phyloP scores from a whole-genome alignment of 805 yeast genomes.

The Yamadazyma laniorum region DNA sequence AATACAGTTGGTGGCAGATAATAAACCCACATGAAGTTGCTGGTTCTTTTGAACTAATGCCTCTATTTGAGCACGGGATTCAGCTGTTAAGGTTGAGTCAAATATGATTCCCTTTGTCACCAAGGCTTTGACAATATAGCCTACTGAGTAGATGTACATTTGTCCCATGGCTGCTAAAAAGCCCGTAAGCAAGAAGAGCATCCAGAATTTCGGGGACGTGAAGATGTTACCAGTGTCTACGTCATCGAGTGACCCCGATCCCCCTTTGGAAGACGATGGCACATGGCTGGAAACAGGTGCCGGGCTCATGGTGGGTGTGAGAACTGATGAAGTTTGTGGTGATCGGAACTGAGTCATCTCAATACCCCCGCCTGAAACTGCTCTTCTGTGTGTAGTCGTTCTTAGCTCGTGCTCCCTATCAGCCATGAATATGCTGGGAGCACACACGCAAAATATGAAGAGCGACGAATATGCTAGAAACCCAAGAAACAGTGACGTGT shows the following conservation, averaged over 20 bases:
- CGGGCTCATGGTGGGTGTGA: not conserved
- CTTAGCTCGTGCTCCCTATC: constrained; percentile 31
- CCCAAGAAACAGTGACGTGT: constrained; percentile 53
- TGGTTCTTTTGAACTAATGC: constrained; percentile 52
- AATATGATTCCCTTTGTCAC: constrained; percentile 18
- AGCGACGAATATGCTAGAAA: constrained; percentile 45
- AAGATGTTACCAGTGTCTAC: constrained; percentile 3
- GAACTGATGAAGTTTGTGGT: not conserved
- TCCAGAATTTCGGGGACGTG: constrained; percentile 34
- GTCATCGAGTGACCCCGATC: constrained; percentile 14
- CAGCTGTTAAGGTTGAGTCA: constrained; percentile 21
- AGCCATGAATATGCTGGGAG: constrained; percentile 45
- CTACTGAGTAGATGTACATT: constrained; percentile 47
- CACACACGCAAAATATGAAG: constrained; percentile 40
- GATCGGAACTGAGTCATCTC: constrained; percentile 13
- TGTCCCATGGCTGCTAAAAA: constrained; percentile 43
- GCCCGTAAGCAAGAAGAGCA: constrained; percentile 37
- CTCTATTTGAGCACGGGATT: constrained; percentile 19
- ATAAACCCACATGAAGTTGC: constrained; percentile 68
- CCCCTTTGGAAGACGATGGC: too few relatives aligned
- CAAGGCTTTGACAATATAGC: constrained; percentile 44
- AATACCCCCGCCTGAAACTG: constrained; percentile 8
- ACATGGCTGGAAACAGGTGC: not conserved
- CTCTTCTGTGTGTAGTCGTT: constrained; percentile 4
- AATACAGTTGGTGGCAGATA: constrained; percentile 63